Conservation (phyloP, 179 eudicot species). For the Vitellaria paradoxa region DNA sequence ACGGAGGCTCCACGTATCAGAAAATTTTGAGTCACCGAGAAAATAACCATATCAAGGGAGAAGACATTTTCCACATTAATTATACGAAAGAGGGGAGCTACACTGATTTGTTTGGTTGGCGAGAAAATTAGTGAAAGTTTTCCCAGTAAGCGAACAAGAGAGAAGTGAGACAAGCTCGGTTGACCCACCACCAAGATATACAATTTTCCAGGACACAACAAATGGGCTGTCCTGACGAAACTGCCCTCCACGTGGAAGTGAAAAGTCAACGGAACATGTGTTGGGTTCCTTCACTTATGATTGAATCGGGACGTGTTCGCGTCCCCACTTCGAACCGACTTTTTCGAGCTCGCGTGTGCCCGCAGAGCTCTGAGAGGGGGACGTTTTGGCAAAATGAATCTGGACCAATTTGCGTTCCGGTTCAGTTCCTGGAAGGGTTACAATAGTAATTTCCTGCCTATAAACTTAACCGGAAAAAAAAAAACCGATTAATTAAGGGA, state of each 20-base stretch:
- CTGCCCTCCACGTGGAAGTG: too few species aligned
- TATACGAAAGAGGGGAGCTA: background rate
- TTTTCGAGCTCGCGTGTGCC: too few species aligned
- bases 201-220: background rate
- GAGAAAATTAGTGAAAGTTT: background rate
- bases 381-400: background rate
- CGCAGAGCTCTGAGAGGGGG: background rate
- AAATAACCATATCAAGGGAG: too few species aligned
- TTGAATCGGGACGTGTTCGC: background rate
- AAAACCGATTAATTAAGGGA: too few species aligned
- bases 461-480: too few species aligned
- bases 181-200: background rate
- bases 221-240: too few species aligned
- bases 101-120: background rate
- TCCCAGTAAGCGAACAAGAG: background rate
- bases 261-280: too few species aligned
- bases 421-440: background rate
- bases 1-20: slow-evolving; percentile 20
- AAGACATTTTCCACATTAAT: too few species aligned
- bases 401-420: background rate
- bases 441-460: background rate
- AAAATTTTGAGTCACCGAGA: background rate
- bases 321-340: background rate
- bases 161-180: background rate
- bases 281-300: too few species aligned